These are phyloP conservation scores for Pisolithus albus DNA, from an alignment of 768 basidiomycete species.

Conservation along the genomic window DNA sequence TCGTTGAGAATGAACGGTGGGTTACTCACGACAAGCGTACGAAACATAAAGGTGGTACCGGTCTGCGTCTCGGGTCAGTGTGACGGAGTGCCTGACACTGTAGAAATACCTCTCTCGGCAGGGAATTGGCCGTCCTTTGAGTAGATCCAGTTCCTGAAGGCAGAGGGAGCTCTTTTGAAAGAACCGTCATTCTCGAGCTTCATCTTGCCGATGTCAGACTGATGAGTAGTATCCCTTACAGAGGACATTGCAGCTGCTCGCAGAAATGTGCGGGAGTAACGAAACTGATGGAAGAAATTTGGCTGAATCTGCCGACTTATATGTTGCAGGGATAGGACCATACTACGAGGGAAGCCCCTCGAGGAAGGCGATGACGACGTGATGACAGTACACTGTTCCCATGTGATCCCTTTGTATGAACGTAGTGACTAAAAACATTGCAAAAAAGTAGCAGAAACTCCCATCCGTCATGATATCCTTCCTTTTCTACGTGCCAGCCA, in stretches of 20 bases:
- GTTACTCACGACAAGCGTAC: conserved; percentile 70
- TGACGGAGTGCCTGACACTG: not conserved
- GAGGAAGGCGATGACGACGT: not conserved
- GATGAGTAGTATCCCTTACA: conserved; percentile 27
- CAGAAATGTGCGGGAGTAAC: not conserved
- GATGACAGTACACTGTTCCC: not conserved
- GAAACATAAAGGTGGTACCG: conserved; percentile 92
- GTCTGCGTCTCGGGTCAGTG: conserved; percentile 34
- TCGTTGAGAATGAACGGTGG: not conserved
- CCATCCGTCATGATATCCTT: too few relatives aligned
- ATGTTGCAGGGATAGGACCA: conserved; percentile 8
- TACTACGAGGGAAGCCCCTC: conserved; percentile 10
- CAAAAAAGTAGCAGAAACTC: conserved; percentile 1
- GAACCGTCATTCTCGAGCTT: conserved; percentile 54
- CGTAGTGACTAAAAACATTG: not conserved
- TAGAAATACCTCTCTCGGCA: conserved; percentile 66
- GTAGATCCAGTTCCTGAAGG: conserved; percentile 53
- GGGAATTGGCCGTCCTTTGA: conserved; percentile 49
- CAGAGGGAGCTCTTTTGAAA: conserved; percentile 49
- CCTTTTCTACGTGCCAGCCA: conserved; percentile 63
- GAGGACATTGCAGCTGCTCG: conserved; percentile 23
- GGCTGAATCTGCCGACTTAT: conserved; percentile 4
- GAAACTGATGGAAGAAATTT: not conserved
- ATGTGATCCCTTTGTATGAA: conserved; percentile 4
- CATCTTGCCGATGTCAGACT: conserved; percentile 50